phyloP scores from a whole-genome alignment of 495 filamentous ascomycete species.

The Aspergillus cavernicola region DNA sequence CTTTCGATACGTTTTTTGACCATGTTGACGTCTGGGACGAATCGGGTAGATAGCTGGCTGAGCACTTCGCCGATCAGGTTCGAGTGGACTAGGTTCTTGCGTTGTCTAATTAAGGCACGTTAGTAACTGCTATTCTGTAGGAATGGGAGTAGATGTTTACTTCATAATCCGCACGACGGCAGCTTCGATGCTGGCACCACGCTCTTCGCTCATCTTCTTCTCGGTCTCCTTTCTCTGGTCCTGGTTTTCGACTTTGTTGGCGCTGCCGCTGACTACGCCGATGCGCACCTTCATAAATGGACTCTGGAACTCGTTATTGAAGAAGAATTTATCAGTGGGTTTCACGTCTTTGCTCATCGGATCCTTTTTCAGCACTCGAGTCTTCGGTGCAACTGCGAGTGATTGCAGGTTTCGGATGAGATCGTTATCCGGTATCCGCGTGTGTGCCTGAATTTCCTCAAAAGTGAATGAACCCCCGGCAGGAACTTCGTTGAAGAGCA shows the following conservation, averaged over 20 bases:
- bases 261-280: slow-evolving; percentile 60
- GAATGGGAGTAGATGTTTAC: slow-evolving; percentile 47
- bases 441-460: slow-evolving; percentile 79
- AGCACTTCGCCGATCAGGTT: slow-evolving; percentile 84
- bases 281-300: slow-evolving; percentile 85
- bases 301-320: slow-evolving; percentile 80
- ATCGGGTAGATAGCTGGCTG: slow-evolving; percentile 69
- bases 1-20: slow-evolving; percentile 94
- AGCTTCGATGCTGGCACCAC: slow-evolving; percentile 77
- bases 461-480: slow-evolving; percentile 65
- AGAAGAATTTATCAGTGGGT: slow-evolving; percentile 73
- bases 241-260: slow-evolving; percentile 80
- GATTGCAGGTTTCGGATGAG: slow-evolving; percentile 80
- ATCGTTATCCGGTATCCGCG: slow-evolving; percentile 76
- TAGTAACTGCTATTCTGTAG: not conserved
- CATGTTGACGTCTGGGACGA: slow-evolving; percentile 84
- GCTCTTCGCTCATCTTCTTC: slow-evolving; percentile 76
- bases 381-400: slow-evolving; percentile 81
- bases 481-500: slow-evolving; percentile 81
- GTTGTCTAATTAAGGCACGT: slow-evolving; percentile 68
- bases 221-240: slow-evolving; percentile 84
- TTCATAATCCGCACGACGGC: slow-evolving; percentile 96
- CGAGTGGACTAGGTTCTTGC: slow-evolving; percentile 76
- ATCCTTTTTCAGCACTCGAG: slow-evolving; percentile 74
- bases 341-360: slow-evolving; percentile 81